Base-by-base conservation (phyloP, 352 stramenopile genomes). In the Globisporangium abappressorium region DNA sequence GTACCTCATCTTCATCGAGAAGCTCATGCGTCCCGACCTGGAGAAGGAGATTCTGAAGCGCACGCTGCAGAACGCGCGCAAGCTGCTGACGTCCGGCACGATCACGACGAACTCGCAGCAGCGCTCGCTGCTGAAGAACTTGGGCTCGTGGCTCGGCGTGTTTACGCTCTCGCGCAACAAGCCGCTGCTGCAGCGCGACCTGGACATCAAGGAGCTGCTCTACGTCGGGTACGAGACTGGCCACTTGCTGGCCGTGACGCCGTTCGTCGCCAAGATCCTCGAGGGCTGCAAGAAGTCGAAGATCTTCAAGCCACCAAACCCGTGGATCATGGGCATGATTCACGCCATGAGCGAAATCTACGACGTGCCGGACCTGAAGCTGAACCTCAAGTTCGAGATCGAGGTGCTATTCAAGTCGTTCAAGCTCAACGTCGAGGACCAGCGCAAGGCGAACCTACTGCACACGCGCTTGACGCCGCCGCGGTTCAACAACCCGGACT, bases 381-480 rank as follows among this genome's bases (percentile, higher is more conserved):
- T 99, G 69, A 99, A 99, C 77, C 97, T 99, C 57, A 99, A 99
- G 74, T 99, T 99, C 76, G 97, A 99, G 78, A 98, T 99, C 57
- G 97, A 99, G 81, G 97, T 99, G 49, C 74, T 99, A 5, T 99
- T 98, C 84, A 99, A 99, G 79, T 98, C 98, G 79, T 95, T 99
- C 55, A 98, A 98, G 69, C 83, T 99, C 1, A 98, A 98, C 51
- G 84, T 99, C 43, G 95, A 99, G 64, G 97, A 99, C 62, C 88
- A 96, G 68, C 97, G 99, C 62, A 97, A 97, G 63, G 87, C 89
- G 15, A 89, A 94, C 59, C 67, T 97, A 60, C 84, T 99, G n/a
- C 82, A 91, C 57, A 95, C 87, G 57, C 89, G 97, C 53, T 66
- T 93, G 63, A 81, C 86, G 38, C 97, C 97, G 0, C 85, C 94